These are phyloP conservation scores for Kingdonia uniflora DNA, from an alignment of 164 flowering plant genomes.

Conservation along the genomic window DNA sequence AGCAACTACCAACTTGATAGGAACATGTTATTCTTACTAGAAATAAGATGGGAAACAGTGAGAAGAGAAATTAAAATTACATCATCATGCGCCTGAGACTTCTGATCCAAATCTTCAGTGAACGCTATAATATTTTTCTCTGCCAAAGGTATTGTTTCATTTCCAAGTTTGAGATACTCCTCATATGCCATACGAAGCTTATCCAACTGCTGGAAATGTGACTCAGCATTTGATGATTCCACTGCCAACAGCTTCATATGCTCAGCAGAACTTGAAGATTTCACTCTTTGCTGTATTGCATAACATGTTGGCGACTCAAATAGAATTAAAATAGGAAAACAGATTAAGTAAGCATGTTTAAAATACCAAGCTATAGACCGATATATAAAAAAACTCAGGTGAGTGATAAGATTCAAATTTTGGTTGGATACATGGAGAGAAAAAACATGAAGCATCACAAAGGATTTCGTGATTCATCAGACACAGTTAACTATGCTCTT, in stretches of 20 bases:
- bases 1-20: too few relatives aligned
- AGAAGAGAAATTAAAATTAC: conserved; percentile 27
- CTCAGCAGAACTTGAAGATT: conserved; percentile 70
- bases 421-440: too few relatives aligned
- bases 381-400: too few relatives aligned
- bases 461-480: too few relatives aligned
- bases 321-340: not conserved
- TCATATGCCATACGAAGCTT: conserved; percentile 71
- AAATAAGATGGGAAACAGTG: not conserved
- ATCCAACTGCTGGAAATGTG: conserved; percentile 78
- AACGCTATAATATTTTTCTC: conserved; percentile 52
- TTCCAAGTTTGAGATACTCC: conserved; percentile 64
- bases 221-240: conserved; percentile 69
- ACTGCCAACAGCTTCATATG: conserved; percentile 60
- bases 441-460: too few relatives aligned
- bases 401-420: too few relatives aligned
- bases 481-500: too few relatives aligned
- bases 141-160: conserved; percentile 62
- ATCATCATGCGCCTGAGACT: conserved; percentile 84
- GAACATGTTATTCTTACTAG: not conserved
- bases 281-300: conserved; percentile 73
- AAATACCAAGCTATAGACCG: too few relatives aligned
- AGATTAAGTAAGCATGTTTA: not conserved
- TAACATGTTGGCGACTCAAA: conserved; percentile 7
- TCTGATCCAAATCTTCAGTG: conserved; percentile 58